A percentile compares a stretch with the other conserved stretches of the same genome.
phyloP scores from a whole-genome alignment of 2,329 filamentous ascomycete genomes.

The Cladophialophora psammophila region DNA sequence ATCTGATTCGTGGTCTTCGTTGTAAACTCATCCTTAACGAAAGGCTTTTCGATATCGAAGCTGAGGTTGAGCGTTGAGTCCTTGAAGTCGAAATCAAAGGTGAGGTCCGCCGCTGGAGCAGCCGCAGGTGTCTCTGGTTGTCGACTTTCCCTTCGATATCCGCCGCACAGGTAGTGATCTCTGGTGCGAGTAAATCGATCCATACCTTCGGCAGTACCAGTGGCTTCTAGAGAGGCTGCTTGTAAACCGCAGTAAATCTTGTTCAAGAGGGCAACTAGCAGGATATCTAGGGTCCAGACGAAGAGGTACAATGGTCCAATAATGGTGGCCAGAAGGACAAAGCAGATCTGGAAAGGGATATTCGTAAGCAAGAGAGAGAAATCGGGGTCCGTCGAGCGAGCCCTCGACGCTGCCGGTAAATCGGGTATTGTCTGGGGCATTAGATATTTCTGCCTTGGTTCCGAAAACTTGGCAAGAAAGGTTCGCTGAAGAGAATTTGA shows the following conservation, averaged over 20 bases:
- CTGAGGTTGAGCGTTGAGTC: slow-evolving; percentile 14
- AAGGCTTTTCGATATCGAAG: neutral
- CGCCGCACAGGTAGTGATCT: slow-evolving; percentile 10
- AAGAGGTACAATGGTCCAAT: slow-evolving; percentile 17
- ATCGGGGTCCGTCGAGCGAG: neutral
- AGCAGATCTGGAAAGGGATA: slow-evolving; percentile 19
- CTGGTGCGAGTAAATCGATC: slow-evolving; percentile 9
- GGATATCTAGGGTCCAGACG: slow-evolving; percentile 3
- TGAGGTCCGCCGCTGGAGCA: neutral
- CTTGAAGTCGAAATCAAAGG: slow-evolving; percentile 23
- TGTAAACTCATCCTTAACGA: neutral
- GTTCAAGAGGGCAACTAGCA: neutral
- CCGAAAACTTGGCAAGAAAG: neutral
- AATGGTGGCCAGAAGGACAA: slow-evolving; percentile 8
- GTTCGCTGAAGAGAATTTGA: neutral
- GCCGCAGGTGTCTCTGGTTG: neutral
- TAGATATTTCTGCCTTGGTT: neutral
- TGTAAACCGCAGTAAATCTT: neutral
- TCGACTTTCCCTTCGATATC: neutral
- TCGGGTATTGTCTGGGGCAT: neutral
- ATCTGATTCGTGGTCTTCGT: neutral
- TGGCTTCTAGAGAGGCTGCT: neutral
- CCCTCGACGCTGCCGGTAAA: neutral
- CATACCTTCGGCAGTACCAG: neutral
- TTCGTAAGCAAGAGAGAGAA: neutral